These are phyloP conservation scores for Thielaviopsis euricoi DNA, from an alignment of 2,329 filamentous ascomycete genomes.

Conservation along the genomic window DNA sequence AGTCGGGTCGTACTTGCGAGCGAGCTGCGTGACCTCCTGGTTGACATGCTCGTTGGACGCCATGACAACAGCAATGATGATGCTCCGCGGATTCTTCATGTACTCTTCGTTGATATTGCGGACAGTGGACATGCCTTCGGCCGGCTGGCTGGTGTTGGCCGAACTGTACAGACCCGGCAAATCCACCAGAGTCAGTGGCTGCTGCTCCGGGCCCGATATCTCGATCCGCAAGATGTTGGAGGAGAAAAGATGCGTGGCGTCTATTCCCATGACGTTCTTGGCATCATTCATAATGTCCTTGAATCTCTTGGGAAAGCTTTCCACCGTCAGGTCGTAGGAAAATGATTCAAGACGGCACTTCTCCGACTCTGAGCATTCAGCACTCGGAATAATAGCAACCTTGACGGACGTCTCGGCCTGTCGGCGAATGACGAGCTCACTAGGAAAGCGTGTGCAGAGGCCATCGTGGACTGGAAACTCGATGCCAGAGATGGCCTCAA, in stretches of 20 bases:
- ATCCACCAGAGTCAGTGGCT: slow-evolving; percentile 29
- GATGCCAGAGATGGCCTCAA: slow-evolving; percentile 14
- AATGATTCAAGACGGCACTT: not conserved
- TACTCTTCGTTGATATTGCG: slow-evolving; percentile 22
- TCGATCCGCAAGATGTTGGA: slow-evolving; percentile 16
- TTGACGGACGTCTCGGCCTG: not conserved
- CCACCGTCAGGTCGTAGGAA: not conserved
- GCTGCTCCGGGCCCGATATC: slow-evolving; percentile 13
- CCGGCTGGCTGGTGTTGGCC: slow-evolving; percentile 19
- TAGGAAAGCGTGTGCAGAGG: slow-evolving; percentile 15
- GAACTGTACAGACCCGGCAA: slow-evolving; percentile 27
- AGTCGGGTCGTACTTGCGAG: slow-evolving; percentile 18
- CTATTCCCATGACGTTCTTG: slow-evolving; percentile 14
- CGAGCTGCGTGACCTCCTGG: slow-evolving; percentile 20
- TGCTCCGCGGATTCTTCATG: slow-evolving; percentile 23
- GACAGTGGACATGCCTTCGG: slow-evolving; percentile 20
- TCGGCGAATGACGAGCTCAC: slow-evolving; percentile 14
- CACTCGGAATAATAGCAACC: not conserved
- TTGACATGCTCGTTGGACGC: slow-evolving; percentile 23
- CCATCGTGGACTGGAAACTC: slow-evolving; percentile 14
- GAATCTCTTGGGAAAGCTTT: slow-evolving; percentile 12
- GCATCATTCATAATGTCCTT: slow-evolving; percentile 15
- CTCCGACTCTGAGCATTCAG: not conserved
- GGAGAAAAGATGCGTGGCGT: slow-evolving; percentile 12
- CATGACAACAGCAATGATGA: slow-evolving; percentile 27